These are phyloP conservation scores for Pichia nanzhaoensis DNA, from an alignment of 805 yeast genomes.

Conservation along the genomic window DNA sequence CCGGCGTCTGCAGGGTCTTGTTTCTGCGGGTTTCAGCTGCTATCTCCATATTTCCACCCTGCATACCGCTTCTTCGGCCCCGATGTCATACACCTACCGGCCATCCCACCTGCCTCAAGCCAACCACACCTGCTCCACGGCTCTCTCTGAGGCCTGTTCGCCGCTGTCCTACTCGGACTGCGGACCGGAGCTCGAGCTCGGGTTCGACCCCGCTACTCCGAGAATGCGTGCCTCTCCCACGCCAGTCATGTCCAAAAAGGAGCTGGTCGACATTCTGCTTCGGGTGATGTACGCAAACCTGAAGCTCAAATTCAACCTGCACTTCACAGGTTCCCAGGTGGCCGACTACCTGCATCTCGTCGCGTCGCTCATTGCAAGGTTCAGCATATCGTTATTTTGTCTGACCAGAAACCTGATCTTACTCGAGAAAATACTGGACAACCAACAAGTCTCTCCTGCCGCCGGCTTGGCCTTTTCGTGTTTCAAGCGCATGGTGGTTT, in stretches of 20 bases:
- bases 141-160: not conserved
- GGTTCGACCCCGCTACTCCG: too few relatives aligned
- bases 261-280: slow-evolving; percentile 6
- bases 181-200: not conserved
- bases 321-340: not conserved
- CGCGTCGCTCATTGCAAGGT: not conserved
- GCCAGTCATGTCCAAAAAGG: not conserved
- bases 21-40: not conserved
- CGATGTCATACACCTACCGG: slow-evolving; percentile 1
- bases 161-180: slow-evolving; percentile 4
- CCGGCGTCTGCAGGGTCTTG: too few relatives aligned
- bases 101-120: not conserved
- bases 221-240: too few relatives aligned
- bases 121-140: too few relatives aligned
- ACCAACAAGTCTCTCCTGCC: too few relatives aligned
- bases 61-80: too few relatives aligned
- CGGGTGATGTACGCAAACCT: slow-evolving; percentile 3
- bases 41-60: not conserved
- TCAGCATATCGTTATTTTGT: not conserved
- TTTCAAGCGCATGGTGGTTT: slow-evolving; percentile 12
- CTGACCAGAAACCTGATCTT: not conserved
- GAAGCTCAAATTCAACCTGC: slow-evolving; percentile 5
- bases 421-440: not conserved
- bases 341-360: not conserved
- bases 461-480: not conserved